Percentiles rank a stretch among this genome's conserved stretches.
Conservation (phyloP, 345 rosid genomes). For the Ailanthus altissimus region DNA sequence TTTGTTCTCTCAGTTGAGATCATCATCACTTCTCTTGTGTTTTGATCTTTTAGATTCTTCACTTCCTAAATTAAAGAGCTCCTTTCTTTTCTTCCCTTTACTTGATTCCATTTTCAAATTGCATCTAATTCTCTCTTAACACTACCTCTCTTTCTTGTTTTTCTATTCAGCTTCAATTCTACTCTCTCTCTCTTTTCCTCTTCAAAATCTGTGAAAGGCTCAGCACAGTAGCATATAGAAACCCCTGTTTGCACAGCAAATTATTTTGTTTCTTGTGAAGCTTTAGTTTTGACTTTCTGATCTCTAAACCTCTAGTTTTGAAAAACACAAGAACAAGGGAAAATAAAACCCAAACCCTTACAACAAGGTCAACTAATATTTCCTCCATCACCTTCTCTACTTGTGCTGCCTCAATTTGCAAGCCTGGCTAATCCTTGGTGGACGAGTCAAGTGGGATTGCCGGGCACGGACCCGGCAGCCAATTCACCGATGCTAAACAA, state of each 20-base stretch:
- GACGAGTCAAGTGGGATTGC: constrained; percentile 58
- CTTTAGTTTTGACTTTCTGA: constrained; percentile 38
- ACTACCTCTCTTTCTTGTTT: constrained; percentile 5
- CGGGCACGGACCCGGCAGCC: constrained; percentile 53
- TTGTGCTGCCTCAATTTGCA: constrained; percentile 12
- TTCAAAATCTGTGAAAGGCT: constrained; percentile 7
- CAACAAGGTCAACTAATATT: not conserved
- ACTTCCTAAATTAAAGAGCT: not conserved
- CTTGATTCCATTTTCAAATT: constrained; percentile 46
- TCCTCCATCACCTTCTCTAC: constrained; percentile 6
- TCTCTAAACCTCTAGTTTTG: constrained; percentile 19
- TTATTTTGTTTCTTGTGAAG: not conserved
- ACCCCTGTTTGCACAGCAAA: constrained; percentile 22
- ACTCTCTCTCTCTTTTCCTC: constrained; percentile 18
- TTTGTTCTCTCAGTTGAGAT: constrained; percentile 16
- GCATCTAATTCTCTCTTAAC: constrained; percentile 55
- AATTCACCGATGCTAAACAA: constrained; percentile 51
- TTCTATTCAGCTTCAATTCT: constrained; percentile 7
- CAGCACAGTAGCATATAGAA: constrained; percentile 10
- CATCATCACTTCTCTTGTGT: constrained; percentile 25
- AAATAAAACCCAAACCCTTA: not conserved
- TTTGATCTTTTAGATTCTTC: constrained; percentile 21
- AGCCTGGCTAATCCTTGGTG: constrained; percentile 82
- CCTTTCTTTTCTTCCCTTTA: constrained; percentile 27
- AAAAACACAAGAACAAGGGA: not conserved